Conservation (phyloP, 495 filamentous ascomycete species). For the Alectoria sarmentosa region DNA sequence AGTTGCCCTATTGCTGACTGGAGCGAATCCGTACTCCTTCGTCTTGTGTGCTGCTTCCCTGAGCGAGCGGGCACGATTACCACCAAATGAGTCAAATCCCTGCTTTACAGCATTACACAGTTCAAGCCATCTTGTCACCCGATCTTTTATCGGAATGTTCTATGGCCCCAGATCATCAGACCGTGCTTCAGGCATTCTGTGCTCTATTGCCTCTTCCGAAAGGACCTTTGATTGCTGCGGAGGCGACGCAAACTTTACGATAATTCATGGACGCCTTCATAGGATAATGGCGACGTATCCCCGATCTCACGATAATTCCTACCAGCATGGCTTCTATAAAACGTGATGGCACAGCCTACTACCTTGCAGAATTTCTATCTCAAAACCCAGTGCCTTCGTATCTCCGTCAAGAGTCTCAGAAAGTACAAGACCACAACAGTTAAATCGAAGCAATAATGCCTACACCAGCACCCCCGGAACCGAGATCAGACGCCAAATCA, state of each 20-base stretch:
- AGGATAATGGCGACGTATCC: background rate
- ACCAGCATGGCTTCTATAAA: background rate
- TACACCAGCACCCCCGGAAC: background rate
- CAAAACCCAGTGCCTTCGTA: background rate
- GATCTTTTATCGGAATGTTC: background rate
- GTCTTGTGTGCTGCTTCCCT: no score
- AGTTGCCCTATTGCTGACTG: no score
- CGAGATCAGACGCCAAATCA: background rate
- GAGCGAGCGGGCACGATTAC: no score
- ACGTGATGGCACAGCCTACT: background rate
- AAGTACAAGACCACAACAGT: background rate
- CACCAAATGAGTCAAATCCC: background rate
- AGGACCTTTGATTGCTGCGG: background rate
- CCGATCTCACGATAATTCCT: background rate
- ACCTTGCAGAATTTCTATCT: background rate
- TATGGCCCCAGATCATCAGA: background rate
- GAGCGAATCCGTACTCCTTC: no score
- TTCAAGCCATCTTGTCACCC: background rate
- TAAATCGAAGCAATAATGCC: background rate
- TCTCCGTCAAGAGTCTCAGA: background rate
- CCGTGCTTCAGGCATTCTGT: background rate
- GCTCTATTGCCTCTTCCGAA: background rate
- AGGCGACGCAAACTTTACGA: background rate
- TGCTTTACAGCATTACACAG: background rate
- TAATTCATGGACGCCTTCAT: background rate